These are phyloP conservation scores for Prunus mira DNA, from an alignment of 306 rosid species.

Conservation along the genomic window DNA sequence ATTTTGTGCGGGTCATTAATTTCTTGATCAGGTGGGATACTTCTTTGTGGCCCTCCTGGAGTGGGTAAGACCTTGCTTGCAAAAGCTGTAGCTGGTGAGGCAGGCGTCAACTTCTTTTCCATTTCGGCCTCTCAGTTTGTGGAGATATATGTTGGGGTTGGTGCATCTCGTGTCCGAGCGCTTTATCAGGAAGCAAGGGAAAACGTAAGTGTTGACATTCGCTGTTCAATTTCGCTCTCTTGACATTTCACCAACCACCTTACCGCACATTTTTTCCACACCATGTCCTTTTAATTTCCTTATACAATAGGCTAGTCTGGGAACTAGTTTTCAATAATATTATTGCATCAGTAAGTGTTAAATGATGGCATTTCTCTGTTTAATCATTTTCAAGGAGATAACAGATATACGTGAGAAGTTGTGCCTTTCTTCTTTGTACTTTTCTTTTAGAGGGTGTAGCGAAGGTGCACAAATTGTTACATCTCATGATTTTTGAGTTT, in stretches of 20 bases:
- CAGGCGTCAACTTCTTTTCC: constrained; percentile 98
- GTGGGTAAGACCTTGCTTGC: constrained; percentile 98
- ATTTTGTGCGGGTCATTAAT: constrained; percentile 27
- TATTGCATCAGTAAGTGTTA: neutral
- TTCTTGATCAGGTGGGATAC: constrained; percentile 83
- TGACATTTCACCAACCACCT: neutral
- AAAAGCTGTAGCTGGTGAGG: constrained; percentile 99
- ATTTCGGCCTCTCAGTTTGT: constrained; percentile 98
- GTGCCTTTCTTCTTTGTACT: constrained; percentile 2
- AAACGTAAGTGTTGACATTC: constrained; percentile 44
- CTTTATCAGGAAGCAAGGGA: constrained; percentile 95
- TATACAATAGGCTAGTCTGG: constrained; percentile 17
- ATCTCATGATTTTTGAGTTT: constrained; percentile 12
- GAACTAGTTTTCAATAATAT: constrained; percentile 1
- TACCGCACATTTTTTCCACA: neutral
- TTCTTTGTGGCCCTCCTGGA: constrained; percentile 98
- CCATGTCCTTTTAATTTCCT: constrained; percentile 7
- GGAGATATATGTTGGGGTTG: constrained; percentile 95
- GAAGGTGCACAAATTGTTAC: constrained; percentile 4
- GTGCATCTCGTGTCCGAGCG: constrained; percentile 98
- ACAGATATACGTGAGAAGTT: neutral
- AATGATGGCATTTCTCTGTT: neutral
- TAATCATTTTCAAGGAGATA: neutral
- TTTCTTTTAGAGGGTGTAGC: constrained; percentile 11
- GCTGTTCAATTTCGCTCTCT: constrained; percentile 18